phyloP scores from a whole-genome alignment of 768 basidiomycete genomes.

The Suillus fuscotomentosus region DNA sequence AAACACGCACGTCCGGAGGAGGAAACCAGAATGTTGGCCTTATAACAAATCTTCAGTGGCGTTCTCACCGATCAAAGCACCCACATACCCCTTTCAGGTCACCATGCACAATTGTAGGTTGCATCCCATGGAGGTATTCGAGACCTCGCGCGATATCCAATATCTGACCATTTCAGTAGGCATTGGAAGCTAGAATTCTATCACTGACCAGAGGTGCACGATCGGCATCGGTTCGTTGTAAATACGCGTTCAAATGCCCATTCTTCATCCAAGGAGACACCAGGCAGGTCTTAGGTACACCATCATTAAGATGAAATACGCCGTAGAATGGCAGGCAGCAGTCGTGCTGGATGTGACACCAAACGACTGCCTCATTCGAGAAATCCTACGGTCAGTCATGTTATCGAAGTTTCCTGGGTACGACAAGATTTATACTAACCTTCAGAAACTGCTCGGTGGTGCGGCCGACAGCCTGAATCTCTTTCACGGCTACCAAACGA shows the following conservation, averaged over 20 bases:
- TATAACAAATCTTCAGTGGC: background rate
- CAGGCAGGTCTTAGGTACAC: slow-evolving; percentile 15
- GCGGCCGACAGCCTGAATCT: slow-evolving; percentile 19
- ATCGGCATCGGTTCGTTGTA: slow-evolving; percentile 21
- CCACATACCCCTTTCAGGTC: slow-evolving; percentile 41
- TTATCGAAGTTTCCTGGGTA: slow-evolving; percentile 16
- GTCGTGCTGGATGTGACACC: slow-evolving; percentile 27
- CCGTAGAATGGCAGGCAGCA: slow-evolving; percentile 33
- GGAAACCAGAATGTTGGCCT: slow-evolving; percentile 30
- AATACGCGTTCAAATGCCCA: slow-evolving; percentile 30
- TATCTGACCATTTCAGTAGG: slow-evolving; percentile 26
- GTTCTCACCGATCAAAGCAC: background rate
- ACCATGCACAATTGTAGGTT: slow-evolving; percentile 41
- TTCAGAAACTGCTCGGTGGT: slow-evolving; percentile 23
- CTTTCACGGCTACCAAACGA: slow-evolving; percentile 31
- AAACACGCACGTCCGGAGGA: slow-evolving; percentile 26
- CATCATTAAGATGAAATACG: slow-evolving; percentile 13
- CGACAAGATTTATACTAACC: slow-evolving; percentile 17
- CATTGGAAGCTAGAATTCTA: background rate
- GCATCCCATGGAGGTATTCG: slow-evolving; percentile 36
- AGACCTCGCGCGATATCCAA: slow-evolving; percentile 37
- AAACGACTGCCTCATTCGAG: slow-evolving; percentile 28
- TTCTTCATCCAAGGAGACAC: slow-evolving; percentile 28
- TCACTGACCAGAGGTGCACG: slow-evolving; percentile 33
- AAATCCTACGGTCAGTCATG: slow-evolving; percentile 23